Conservation (phyloP, 179 eudicot genomes). For the Kewa caespitosa region DNA sequence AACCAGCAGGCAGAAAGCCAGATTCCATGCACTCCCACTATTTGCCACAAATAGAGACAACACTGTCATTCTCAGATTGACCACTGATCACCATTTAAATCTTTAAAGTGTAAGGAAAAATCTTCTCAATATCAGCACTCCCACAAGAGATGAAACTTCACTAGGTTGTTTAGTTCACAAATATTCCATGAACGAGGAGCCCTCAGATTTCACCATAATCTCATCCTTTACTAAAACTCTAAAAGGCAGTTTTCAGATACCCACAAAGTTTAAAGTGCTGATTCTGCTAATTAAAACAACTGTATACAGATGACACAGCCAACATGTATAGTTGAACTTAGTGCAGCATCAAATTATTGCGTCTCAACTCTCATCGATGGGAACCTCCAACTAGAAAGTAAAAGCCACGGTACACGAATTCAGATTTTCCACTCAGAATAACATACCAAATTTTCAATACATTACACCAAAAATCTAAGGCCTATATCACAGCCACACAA, state of each 20-base stretch:
- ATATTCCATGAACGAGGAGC: not conserved
- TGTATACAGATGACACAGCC: not conserved
- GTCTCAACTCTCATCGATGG: not conserved
- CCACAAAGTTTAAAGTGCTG: not conserved
- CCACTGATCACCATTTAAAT: not conserved
- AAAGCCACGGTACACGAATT: not conserved
- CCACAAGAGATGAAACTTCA: not conserved
- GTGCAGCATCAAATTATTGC: not conserved
- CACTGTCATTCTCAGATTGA: not conserved
- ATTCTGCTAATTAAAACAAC: not conserved
- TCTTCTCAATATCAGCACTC: not conserved
- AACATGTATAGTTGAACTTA: not conserved
- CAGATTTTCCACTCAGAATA: not conserved
- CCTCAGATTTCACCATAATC: not conserved
- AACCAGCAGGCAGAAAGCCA: not conserved
- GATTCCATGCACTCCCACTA: not conserved
- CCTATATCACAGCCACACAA: not conserved
- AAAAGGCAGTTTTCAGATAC: not conserved
- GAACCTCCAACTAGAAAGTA: not conserved
- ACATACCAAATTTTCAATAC: not conserved
- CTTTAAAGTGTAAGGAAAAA: not conserved
- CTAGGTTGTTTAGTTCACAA: not conserved
- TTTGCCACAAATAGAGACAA: conserved; percentile 6
- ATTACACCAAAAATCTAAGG: not conserved
- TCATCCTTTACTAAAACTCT: not conserved